Conservation (phyloP, 108 stramenopile genomes). For the Stephanodiscus triporus region DNA sequence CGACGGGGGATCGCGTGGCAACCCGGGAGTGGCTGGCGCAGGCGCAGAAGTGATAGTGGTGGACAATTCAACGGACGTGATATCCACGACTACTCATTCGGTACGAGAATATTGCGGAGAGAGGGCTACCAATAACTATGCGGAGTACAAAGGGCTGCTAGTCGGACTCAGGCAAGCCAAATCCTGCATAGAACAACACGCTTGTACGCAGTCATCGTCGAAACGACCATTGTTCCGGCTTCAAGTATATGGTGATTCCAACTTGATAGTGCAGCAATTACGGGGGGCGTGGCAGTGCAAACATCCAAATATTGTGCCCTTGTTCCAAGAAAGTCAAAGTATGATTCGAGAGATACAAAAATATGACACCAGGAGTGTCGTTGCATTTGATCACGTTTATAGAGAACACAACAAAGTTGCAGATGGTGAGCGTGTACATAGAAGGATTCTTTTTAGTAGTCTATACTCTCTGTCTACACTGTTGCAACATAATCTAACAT, state of each 20-base stretch:
- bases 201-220: neutral
- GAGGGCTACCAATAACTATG: conserved; percentile 75
- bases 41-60: conserved; percentile 56
- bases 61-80: neutral
- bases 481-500: conserved; percentile 36
- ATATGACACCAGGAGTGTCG: neutral
- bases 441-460: conserved; percentile 42
- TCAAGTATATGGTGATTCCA: conserved; percentile 68
- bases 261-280: conserved; percentile 79
- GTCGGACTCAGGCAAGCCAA: conserved; percentile 53
- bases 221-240: conserved; percentile 5
- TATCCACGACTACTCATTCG: conserved; percentile 24
- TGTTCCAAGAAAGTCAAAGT: conserved; percentile 30
- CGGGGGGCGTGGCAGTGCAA: conserved; percentile 66
- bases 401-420: conserved; percentile 69
- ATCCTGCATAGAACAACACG: conserved; percentile 5
- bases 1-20: conserved; percentile 85
- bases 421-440: conserved; percentile 57
- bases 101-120: conserved; percentile 58
- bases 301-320: conserved; percentile 47
- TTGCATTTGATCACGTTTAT: conserved; percentile 67
- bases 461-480: neutral
- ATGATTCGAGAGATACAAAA: conserved; percentile 8
- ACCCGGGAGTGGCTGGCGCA: conserved; percentile 84
- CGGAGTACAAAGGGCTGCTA: conserved; percentile 77